Conservation (phyloP, 805 yeast species). For the Wickerhamiella galacta region DNA sequence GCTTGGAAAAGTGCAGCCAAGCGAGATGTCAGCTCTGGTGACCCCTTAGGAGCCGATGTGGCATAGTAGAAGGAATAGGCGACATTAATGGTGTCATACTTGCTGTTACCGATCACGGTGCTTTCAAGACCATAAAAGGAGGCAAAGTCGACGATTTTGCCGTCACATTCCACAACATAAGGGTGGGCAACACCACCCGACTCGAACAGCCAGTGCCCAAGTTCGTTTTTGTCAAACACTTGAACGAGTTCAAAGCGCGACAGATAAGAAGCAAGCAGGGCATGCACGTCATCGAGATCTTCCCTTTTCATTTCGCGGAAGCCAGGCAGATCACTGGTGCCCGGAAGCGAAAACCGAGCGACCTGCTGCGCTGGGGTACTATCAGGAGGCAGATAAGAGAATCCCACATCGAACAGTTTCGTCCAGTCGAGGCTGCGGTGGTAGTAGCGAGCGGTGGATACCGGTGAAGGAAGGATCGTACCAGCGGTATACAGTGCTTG, state of each 20-base stretch:
- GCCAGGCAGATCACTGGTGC: slow-evolving; percentile 32
- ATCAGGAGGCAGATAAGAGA: slow-evolving; percentile 58
- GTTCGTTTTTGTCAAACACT: slow-evolving; percentile 47
- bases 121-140: slow-evolving; percentile 84
- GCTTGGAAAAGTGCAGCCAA: slow-evolving; percentile 48
- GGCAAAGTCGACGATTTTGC: slow-evolving; percentile 64
- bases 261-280: slow-evolving; percentile 46
- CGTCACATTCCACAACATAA: slow-evolving; percentile 52
- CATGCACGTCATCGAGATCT: slow-evolving; percentile 51
- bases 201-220: slow-evolving; percentile 60
- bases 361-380: slow-evolving; percentile 53
- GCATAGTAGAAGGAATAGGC: slow-evolving; percentile 86
- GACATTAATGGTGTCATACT: slow-evolving; percentile 54
- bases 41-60: slow-evolving; percentile 33
- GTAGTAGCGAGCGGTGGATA: slow-evolving; percentile 71
- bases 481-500: slow-evolving; percentile 95
- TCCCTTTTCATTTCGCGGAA: slow-evolving; percentile 37
- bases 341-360: slow-evolving; percentile 41
- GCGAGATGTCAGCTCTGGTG: slow-evolving; percentile 34
- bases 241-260: slow-evolving; percentile 58
- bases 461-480: slow-evolving; percentile 78
- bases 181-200: slow-evolving; percentile 32
- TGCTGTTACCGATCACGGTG: slow-evolving; percentile 48
- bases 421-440: slow-evolving; percentile 93
- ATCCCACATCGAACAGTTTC: slow-evolving; percentile 78